Conservation (phyloP, 2,329 filamentous ascomycete species). For the Penicillium occitanis region DNA sequence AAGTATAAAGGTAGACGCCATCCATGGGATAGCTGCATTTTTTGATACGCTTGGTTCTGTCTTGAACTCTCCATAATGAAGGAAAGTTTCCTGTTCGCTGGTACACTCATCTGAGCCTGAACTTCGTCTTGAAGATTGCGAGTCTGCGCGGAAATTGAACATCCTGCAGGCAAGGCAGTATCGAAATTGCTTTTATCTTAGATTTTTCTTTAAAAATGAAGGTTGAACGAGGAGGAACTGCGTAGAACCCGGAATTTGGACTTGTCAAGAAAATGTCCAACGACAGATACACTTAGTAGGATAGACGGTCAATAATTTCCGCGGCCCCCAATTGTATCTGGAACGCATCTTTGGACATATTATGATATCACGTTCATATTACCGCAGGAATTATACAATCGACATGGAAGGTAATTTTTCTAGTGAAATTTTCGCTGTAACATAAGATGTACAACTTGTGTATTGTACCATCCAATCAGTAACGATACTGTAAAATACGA, state of each 20-base stretch:
- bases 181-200: neutral
- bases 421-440: neutral
- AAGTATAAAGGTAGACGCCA: neutral
- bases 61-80: neutral
- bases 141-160: neutral
- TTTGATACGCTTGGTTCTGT: neutral
- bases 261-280: neutral
- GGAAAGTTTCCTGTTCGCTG: neutral
- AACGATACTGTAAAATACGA: neutral
- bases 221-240: neutral
- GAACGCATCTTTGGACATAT: neutral
- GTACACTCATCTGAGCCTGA: neutral
- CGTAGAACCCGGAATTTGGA: neutral
- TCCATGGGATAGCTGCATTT: neutral
- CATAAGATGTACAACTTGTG: neutral
- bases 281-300: neutral
- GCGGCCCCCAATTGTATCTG: neutral
- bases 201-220: neutral
- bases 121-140: neutral
- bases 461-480: neutral
- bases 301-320: neutral
- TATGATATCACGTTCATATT: neutral
- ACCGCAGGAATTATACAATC: neutral
- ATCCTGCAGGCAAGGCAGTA: neutral
- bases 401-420: neutral